phyloP scores from a whole-genome alignment of 208 protist species.

The Acanthamoeba royreba region DNA sequence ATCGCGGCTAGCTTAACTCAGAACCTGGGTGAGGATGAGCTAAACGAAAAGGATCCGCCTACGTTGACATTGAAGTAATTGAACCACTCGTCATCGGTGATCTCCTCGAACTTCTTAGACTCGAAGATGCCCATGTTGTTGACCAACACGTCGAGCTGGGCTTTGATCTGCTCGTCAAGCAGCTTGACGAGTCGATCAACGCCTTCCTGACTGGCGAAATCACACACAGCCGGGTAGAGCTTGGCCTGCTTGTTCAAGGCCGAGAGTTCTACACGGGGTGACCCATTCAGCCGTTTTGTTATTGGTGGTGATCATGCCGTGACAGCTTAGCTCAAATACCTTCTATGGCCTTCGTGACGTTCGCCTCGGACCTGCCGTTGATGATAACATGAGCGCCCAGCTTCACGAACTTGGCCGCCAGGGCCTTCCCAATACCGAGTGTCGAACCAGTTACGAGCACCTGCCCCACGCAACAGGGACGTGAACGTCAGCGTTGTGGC shows the following conservation, averaged over 20 bases:
- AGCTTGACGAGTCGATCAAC: background rate
- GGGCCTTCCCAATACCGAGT: background rate
- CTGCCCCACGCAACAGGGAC: no score
- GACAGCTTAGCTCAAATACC: no score
- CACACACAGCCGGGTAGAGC: background rate
- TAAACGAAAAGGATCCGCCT: no score
- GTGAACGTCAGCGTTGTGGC: background rate
- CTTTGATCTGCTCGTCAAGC: background rate
- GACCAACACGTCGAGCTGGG: constrained; percentile 41
- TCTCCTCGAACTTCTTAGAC: background rate
- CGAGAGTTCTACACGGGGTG: background rate
- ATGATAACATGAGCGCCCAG: background rate
- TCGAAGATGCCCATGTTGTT: constrained; percentile 52
- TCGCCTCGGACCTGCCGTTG: background rate
- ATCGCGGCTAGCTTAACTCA: no score
- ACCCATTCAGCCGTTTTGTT: background rate
- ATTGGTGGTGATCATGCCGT: no score
- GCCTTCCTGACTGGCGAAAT: background rate
- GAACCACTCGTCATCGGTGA: constrained; percentile 38
- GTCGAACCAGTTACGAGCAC: background rate
- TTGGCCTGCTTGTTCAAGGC: background rate
- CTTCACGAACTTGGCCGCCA: background rate
- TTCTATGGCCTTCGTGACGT: background rate
- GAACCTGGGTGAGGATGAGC: no score
- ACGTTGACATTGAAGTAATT: constrained; percentile 45